Evolutionary conservation across 495 filamentous ascomycete genomes (phyloP).

Genomic region (Jackrogersella minutella): DNA sequence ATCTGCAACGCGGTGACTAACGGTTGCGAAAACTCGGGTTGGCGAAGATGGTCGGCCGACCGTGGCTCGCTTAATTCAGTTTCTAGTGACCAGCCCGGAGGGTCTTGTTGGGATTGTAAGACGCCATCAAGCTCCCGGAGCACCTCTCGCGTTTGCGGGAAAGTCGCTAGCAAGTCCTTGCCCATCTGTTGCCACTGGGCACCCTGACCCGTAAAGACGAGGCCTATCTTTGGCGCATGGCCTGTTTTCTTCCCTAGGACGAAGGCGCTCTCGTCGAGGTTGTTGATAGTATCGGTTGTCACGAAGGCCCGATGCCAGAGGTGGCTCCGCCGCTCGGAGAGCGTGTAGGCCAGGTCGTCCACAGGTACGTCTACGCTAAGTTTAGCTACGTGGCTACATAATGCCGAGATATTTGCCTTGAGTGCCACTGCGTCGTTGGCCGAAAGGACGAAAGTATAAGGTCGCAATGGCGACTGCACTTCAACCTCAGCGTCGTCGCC

Average conservation of each 20-base stretch:
- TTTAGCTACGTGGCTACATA: neutral
- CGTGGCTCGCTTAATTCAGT: constrained; percentile 39
- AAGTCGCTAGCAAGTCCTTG: constrained; percentile 5
- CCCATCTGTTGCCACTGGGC: constrained; percentile 58
- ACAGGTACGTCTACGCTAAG: constrained; percentile 4
- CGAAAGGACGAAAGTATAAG: too few species aligned
- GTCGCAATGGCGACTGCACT: too few species aligned
- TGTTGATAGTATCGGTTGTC: constrained; percentile 27
- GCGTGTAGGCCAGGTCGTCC: constrained; percentile 40
- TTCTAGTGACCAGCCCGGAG: constrained; percentile 19
- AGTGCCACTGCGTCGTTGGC: too few species aligned
- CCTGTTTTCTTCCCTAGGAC: neutral
- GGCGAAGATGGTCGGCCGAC: constrained; percentile 23
- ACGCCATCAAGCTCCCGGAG: too few species aligned
- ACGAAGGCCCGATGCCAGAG: too few species aligned
- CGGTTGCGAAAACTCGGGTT: constrained; percentile 48
- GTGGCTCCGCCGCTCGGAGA: constrained; percentile 28
- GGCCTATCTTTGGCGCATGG: neutral
- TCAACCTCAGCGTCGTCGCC: too few species aligned
- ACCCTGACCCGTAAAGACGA: constrained; percentile 42
- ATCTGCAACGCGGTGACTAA: constrained; percentile 55
- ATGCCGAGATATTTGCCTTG: neutral
- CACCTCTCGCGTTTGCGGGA: too few species aligned
- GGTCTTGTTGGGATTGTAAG: too few species aligned
- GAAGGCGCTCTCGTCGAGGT: neutral